These are phyloP conservation scores for Sporisorium reilianum DNA, from an alignment of 1,284 basidiomycete genomes.

Conservation along the genomic window DNA sequence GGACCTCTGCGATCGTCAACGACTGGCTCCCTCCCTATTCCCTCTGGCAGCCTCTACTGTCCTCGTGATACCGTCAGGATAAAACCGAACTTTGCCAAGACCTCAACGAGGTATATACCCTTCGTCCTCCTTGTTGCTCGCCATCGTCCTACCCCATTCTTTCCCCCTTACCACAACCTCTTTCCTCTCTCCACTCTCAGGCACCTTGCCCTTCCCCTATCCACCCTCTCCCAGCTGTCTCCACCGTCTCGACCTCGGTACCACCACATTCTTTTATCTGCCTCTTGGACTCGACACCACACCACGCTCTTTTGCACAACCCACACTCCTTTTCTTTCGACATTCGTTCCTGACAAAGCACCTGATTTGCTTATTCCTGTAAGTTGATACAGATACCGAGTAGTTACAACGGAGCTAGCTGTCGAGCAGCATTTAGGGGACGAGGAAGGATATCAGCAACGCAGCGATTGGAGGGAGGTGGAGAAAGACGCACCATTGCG, in stretches of 20 bases:
- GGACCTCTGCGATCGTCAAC: background rate
- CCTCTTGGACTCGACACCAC: constrained; percentile 25
- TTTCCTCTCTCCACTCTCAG: constrained; percentile 24
- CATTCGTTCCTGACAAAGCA: constrained; percentile 10
- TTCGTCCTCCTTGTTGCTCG: constrained; percentile 11
- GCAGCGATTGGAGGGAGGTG: background rate
- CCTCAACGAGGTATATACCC: constrained; percentile 39
- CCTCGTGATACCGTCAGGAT: constrained; percentile 27
- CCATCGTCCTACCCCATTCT: constrained; percentile 8
- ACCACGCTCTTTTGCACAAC: constrained; percentile 49
- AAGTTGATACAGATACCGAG: constrained; percentile 11
- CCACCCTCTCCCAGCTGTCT: constrained; percentile 7
- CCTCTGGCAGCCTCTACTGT: constrained; percentile 17
- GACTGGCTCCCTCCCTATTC: background rate
- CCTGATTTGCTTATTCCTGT: constrained; percentile 22
- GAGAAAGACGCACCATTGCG: background rate
- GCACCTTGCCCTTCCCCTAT: constrained; percentile 1
- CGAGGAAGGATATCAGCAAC: constrained; percentile 9
- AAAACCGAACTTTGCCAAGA: no score
- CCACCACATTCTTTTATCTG: constrained; percentile 40
- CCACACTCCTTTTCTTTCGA: constrained; percentile 22
- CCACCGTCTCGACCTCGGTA: constrained; percentile 19
- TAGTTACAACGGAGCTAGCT: no score
- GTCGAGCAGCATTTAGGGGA: background rate
- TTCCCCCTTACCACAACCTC: constrained; percentile 18